These are phyloP conservation scores for Pleurotus tuoliensis DNA, from an alignment of 768 basidiomycete genomes.

Conservation along the genomic window DNA sequence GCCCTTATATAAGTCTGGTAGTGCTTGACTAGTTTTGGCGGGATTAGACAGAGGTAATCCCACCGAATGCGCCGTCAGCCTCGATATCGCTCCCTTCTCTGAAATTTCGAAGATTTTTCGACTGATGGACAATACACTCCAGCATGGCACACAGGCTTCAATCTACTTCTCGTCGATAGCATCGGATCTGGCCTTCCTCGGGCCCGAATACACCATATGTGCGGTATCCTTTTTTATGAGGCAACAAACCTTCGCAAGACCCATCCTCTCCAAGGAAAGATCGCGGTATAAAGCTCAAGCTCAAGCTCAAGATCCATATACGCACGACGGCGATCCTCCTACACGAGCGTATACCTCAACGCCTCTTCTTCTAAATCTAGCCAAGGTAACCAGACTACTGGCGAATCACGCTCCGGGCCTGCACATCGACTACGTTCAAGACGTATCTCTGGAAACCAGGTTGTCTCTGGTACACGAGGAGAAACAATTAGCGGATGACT, in stretches of 20 bases:
- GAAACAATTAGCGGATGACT: conserved; percentile 23
- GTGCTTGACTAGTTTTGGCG: too few relatives aligned
- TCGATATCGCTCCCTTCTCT: conserved; percentile 15
- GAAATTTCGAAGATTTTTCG: conserved; percentile 19
- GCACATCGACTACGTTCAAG: conserved; percentile 29
- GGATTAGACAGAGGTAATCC: background rate
- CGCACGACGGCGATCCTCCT: background rate
- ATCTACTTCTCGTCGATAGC: conserved; percentile 37
- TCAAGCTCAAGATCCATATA: background rate
- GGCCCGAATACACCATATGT: conserved; percentile 35
- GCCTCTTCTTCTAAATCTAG: conserved; percentile 34
- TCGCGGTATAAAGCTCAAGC: background rate
- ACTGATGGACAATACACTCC: conserved; percentile 18
- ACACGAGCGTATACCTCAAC: conserved; percentile 24
- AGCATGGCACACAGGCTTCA: conserved; percentile 11
- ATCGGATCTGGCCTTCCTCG: conserved; percentile 27
- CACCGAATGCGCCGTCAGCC: background rate
- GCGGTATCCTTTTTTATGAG: conserved; percentile 39
- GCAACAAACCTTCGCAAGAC: conserved; percentile 12
- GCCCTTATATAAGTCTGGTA: too few relatives aligned
- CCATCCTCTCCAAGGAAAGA: background rate
- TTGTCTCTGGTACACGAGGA: conserved; percentile 19
- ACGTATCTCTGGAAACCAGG: conserved; percentile 35
- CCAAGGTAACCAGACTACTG: conserved; percentile 33
- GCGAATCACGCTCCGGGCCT: conserved; percentile 20